Evolutionary conservation across 371 early-diverging fungal genomes (phyloP), one percentile per base, ranked within the genome.

Genomic region (Syncephalastrum racemosum): DNA sequence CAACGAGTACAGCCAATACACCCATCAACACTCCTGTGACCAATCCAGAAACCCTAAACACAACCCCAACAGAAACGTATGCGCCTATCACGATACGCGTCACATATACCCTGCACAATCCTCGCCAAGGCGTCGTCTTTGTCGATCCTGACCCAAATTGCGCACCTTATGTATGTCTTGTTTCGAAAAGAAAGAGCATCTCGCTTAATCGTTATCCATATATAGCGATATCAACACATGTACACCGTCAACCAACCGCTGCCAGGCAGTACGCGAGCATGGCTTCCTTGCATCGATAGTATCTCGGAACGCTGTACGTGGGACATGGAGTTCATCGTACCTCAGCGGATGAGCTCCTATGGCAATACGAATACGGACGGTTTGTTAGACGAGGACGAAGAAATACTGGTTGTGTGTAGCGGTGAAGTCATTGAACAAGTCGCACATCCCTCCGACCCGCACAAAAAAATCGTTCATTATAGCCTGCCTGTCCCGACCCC

Each of bases 261-360:
- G 8, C 88, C 91, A 31, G 90, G 91, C 4, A 83, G 80, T 24
- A 85, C 93, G 4, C 85, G 97, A 2, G 63, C 82, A 41, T 95
- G 96, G 96, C 73, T 95, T 45, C 97, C 97, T 1, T 95, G 95
- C 64, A 63, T 93, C 43, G 95, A 96, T 63, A 71, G 79, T 18
- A 59, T 84, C 7, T 80, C 85, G 14, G 90, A 89, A 45, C 71
- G 90, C 55, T 85, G 87, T 51, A 93, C 92, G 3, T 96, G 94
- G 94, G 93, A 93, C 43, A 73, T 96, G 64, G 85, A 91, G 48
- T 86, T 88, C 58, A 80, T 87, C n/a, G 87, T 91, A n/a, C 87
- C 90, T 50, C 54, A 71, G 40, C 69, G 71, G 22, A 62, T 70
- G 50, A 66, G 63, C 6, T 58, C 63, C 8, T 43, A 46, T n/a